A percentile compares a stretch with the other conserved stretches of the same genome.
Evolutionary conservation across 805 yeast species (phyloP).

Genomic region (Yarrowia yakushimensis): DNA sequence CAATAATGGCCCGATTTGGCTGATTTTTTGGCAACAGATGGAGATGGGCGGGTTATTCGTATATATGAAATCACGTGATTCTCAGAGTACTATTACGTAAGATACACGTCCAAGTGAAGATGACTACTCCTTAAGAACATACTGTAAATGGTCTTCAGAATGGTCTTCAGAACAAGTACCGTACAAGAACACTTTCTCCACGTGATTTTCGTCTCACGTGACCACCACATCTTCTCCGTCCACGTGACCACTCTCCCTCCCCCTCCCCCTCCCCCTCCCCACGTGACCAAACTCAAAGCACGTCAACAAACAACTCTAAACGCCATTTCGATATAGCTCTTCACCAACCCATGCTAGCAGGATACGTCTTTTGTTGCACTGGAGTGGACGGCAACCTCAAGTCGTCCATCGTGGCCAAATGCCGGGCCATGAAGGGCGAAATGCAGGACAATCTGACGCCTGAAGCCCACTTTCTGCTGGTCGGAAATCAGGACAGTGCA

Average conservation of each 20-base stretch:
- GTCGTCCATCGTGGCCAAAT: slow-evolving; percentile 38
- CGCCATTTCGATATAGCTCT: neutral
- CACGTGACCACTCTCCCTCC: neutral
- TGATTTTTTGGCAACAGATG: neutral
- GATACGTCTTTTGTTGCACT: slow-evolving; percentile 22
- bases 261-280: neutral
- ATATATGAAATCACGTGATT: too few relatives aligned
- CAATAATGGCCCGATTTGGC: neutral
- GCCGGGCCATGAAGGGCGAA: slow-evolving; percentile 48
- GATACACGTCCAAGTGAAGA: neutral
- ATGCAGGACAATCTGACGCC: slow-evolving; percentile 48
- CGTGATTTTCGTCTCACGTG: neutral
- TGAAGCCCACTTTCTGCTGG: slow-evolving; percentile 51
- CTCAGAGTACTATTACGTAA: too few relatives aligned
- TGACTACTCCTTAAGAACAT: too few relatives aligned
- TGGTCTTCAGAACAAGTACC: too few relatives aligned
- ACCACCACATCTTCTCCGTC: neutral
- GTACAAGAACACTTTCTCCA: neutral
- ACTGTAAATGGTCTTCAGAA: too few relatives aligned
- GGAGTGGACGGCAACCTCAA: slow-evolving; percentile 21
- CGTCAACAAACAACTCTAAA: neutral
- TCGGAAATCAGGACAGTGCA: slow-evolving; percentile 50
- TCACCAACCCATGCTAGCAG: slow-evolving; percentile 1
- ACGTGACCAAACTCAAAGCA: neutral
- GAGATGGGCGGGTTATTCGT: too few relatives aligned